These are phyloP conservation scores for Lasiodiplodia citricola DNA, from an alignment of 2,329 filamentous ascomycete species.

Conservation along the genomic window DNA sequence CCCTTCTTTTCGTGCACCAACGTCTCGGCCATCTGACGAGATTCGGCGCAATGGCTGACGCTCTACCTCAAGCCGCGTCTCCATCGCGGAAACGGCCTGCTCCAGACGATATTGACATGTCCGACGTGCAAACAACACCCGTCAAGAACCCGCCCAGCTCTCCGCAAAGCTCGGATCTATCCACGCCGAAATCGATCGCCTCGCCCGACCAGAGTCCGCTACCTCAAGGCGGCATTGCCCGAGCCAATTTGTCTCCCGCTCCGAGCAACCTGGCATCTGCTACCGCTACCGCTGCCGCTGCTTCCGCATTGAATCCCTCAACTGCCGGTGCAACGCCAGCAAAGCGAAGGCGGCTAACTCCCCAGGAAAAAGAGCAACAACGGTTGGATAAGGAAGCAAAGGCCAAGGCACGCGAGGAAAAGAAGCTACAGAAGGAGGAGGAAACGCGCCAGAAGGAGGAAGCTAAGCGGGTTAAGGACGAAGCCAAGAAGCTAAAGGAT, in stretches of 20 bases:
- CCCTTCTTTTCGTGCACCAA: neutral
- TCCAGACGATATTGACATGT: slow-evolving; percentile 35
- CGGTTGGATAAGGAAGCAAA: slow-evolving; percentile 46
- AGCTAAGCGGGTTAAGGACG: slow-evolving; percentile 35
- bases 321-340: slow-evolving; percentile 33
- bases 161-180: slow-evolving; percentile 39
- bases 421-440: slow-evolving; percentile 42
- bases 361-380: slow-evolving; percentile 49
- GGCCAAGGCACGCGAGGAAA: slow-evolving; percentile 43
- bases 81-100: slow-evolving; percentile 41
- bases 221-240: neutral
- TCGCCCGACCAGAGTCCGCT: slow-evolving; percentile 35
- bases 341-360: slow-evolving; percentile 51
- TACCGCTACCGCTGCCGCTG: slow-evolving; percentile 5
- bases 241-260: slow-evolving; percentile 29
- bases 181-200: slow-evolving; percentile 37
- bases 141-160: slow-evolving; percentile 30
- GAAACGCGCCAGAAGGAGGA: slow-evolving; percentile 35
- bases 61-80: slow-evolving; percentile 20
- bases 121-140: slow-evolving; percentile 34
- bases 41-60: slow-evolving; percentile 37
- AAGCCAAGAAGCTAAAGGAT: slow-evolving; percentile 38
- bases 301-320: neutral
- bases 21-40: neutral
- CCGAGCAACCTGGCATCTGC: slow-evolving; percentile 30